Evolutionary conservation across 1,139 yeast species (phyloP).

Genomic region (Geotrichum histeridarum): DNA sequence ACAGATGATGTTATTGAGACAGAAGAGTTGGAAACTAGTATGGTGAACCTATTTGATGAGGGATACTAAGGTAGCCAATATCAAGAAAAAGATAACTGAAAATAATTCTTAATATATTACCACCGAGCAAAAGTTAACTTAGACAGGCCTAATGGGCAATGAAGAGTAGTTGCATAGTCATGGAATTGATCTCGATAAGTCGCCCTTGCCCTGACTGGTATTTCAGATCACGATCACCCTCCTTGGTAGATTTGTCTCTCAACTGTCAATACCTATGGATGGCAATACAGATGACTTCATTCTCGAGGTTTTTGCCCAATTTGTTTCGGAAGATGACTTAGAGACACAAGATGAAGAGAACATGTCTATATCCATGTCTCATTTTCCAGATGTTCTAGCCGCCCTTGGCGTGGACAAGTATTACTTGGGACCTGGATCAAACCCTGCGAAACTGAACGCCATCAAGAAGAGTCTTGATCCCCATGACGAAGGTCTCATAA

Average conservation of each 20-base stretch:
- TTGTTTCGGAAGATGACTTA: conserved; percentile 1
- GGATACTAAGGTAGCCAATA: conserved; percentile 6
- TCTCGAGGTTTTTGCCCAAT: conserved; percentile 8
- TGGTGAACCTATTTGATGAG: conserved; percentile 20
- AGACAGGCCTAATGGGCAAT: too few relatives aligned
- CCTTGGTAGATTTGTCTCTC: background rate
- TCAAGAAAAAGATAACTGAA: too few relatives aligned
- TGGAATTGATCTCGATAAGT: too few relatives aligned
- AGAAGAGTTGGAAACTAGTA: conserved; percentile 19
- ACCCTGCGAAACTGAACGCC: background rate
- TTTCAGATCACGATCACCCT: background rate
- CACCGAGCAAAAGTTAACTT: too few relatives aligned
- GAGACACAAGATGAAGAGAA: background rate
- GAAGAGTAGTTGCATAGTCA: too few relatives aligned
- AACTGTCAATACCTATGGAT: background rate
- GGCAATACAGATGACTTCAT: conserved; percentile 3
- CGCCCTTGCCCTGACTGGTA: background rate
- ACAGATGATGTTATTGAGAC: conserved; percentile 17
- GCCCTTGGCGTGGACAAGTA: conserved; percentile 4
- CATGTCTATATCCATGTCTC: conserved; percentile 2
- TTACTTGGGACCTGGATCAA: conserved; percentile 2
- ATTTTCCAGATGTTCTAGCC: conserved; percentile 2
- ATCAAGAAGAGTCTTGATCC: conserved; percentile 5
- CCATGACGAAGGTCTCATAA: background rate
- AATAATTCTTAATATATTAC: too few relatives aligned